phyloP scores from a whole-genome alignment of 306 rosid genomes.

The Rosa rugosa region DNA sequence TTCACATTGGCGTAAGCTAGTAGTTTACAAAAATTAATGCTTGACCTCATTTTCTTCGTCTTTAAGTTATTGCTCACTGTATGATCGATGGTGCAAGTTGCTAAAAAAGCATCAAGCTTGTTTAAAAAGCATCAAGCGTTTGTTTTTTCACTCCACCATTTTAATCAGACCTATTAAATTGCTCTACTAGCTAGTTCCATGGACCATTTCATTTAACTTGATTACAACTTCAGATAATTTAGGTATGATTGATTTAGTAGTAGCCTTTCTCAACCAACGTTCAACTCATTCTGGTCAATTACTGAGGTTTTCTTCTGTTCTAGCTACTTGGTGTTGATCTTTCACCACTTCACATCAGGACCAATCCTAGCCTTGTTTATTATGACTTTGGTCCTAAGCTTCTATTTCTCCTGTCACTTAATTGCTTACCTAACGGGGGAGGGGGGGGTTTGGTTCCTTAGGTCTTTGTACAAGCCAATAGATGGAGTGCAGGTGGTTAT shows the following conservation, averaged over 20 bases:
- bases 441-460: no score
- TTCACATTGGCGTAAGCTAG: not conserved
- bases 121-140: not conserved
- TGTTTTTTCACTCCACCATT: not conserved
- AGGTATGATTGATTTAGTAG: not conserved
- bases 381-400: not conserved
- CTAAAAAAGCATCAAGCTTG: not conserved
- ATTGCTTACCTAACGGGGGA: not conserved
- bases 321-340: not conserved
- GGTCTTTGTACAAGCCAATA: no score
- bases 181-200: not conserved
- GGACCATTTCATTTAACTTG: slow-evolving; percentile 9
- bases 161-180: not conserved
- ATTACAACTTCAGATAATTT: not conserved
- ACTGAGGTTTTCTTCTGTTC: not conserved
- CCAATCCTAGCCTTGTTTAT: not conserved
- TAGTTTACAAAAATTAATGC: not conserved
- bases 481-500: no score
- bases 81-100: not conserved
- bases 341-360: not conserved
- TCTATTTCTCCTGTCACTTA: not conserved
- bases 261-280: not conserved
- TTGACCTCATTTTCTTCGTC: not conserved
- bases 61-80: not conserved
- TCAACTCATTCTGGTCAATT: not conserved